Evolutionary conservation across 169 alveolate species (phyloP).

Genomic region (Cryptosporidium ryanae): DNA sequence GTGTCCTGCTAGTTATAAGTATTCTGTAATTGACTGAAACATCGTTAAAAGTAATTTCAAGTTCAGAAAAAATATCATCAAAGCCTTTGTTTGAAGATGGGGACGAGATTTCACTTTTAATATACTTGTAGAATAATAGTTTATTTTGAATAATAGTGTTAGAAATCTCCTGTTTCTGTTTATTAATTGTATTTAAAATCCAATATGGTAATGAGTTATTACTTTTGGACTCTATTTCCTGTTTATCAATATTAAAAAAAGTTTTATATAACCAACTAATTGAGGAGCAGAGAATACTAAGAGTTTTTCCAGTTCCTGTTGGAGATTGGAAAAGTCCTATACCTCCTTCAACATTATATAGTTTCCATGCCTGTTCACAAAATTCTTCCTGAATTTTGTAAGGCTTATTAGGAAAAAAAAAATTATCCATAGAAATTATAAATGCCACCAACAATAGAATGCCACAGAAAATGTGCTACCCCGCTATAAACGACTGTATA

Average conservation of each 20-base stretch:
- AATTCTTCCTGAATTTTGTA: conserved; percentile 51
- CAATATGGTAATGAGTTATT: neutral
- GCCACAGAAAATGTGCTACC: neutral
- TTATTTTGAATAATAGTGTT: neutral
- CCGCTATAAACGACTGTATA: neutral
- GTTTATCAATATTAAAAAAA: neutral
- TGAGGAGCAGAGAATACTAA: conserved; percentile 81
- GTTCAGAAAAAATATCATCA: neutral
- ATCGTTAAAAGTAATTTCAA: neutral
- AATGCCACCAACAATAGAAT: no score
- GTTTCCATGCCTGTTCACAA: conserved; percentile 31
- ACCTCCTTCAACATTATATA: conserved; percentile 68
- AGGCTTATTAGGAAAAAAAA: conserved; percentile 40
- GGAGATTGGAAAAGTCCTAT: conserved; percentile 85
- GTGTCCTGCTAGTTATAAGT: conserved; percentile 79
- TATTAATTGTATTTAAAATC: conserved; percentile 21
- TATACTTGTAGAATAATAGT: no score
- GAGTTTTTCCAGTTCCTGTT: conserved; percentile 89
- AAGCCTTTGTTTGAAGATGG: neutral
- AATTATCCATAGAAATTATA: no score
- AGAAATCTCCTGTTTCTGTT: neutral
- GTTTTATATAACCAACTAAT: conserved; percentile 79
- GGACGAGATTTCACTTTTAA: no score
- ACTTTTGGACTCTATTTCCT: neutral
- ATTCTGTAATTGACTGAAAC: conserved; percentile 45